Conservation (phyloP, 148 eudicot species). For the Diospyros lotus region DNA sequence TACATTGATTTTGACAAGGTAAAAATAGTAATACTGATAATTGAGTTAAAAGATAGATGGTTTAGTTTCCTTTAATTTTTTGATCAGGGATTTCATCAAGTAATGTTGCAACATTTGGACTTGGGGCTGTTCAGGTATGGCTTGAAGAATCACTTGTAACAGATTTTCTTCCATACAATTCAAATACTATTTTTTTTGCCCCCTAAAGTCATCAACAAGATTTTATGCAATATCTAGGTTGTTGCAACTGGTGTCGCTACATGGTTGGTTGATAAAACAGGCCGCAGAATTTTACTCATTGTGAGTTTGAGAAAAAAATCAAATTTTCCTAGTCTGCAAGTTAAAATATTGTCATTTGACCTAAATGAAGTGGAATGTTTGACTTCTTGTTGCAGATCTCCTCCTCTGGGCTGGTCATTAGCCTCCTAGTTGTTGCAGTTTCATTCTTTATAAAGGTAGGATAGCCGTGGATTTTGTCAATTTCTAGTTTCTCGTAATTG, state of each 20-base stretch:
- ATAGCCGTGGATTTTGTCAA: neutral
- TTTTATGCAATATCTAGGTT: conserved; percentile 41
- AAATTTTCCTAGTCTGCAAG: neutral
- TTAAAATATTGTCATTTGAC: neutral
- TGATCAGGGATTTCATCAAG: conserved; percentile 19
- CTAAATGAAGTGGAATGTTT: neutral
- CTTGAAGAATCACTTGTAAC: neutral
- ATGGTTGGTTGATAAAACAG: conserved; percentile 93
- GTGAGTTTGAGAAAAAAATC: conserved; percentile 42
- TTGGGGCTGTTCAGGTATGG: conserved; percentile 79
- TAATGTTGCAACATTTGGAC: conserved; percentile 64
- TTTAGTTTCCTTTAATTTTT: too few relatives aligned
- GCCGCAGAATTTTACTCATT: conserved; percentile 78
- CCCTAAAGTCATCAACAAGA: conserved; percentile 3
- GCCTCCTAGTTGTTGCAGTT: conserved; percentile 66
- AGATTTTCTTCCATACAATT: neutral
- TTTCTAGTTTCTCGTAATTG: neutral
- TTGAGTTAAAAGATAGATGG: too few relatives aligned
- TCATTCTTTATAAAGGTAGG: conserved; percentile 78
- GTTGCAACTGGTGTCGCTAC: conserved; percentile 72
- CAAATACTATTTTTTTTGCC: neutral
- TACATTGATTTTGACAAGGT: too few relatives aligned
- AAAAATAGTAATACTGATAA: too few relatives aligned
- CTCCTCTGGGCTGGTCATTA: conserved; percentile 62
- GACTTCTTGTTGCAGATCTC: conserved; percentile 49